phyloP scores from a whole-genome alignment of 2,329 filamentous ascomycete species.

The Blastomyces emzantsi region DNA sequence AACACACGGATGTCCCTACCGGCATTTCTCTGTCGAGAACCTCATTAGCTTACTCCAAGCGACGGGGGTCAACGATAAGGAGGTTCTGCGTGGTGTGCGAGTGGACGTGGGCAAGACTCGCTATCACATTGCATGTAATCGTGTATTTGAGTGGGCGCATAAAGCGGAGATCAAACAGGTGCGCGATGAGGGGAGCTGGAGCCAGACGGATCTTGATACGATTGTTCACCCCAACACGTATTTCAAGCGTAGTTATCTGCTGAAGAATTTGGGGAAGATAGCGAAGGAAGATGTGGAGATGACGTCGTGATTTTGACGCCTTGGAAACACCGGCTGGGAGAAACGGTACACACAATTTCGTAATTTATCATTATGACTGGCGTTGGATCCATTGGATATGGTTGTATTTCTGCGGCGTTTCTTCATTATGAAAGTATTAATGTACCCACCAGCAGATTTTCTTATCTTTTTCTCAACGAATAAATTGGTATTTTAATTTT shows the following conservation, averaged over 20 bases:
- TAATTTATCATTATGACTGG: slow-evolving; percentile 6
- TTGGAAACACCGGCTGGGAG: neutral
- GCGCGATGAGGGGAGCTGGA: slow-evolving; percentile 65
- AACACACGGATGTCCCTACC: slow-evolving; percentile 90
- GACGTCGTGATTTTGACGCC: slow-evolving; percentile 24
- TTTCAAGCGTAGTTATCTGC: slow-evolving; percentile 85
- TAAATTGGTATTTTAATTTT: neutral
- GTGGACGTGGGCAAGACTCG: slow-evolving; percentile 84
- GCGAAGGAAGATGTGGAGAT: slow-evolving; percentile 49
- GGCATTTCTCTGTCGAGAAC: slow-evolving; percentile 86
- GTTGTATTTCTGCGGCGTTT: neutral
- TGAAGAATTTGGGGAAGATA: slow-evolving; percentile 64
- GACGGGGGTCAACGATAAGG: slow-evolving; percentile 69
- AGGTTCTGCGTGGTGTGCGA: slow-evolving; percentile 68
- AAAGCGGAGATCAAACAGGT: slow-evolving; percentile 67
- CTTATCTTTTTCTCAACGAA: neutral
- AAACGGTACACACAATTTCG: neutral
- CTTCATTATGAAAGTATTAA: neutral
- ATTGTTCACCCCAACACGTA: slow-evolving; percentile 98
- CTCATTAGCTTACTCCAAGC: slow-evolving; percentile 64
- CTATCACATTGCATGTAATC: slow-evolving; percentile 92
- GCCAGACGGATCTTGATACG: slow-evolving; percentile 72
- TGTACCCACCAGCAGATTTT: neutral
- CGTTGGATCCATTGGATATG: slow-evolving; percentile 1
- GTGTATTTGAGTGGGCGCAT: slow-evolving; percentile 85